Conservation (phyloP, 495 filamentous ascomycete genomes). For the Penicillium goetzii region DNA sequence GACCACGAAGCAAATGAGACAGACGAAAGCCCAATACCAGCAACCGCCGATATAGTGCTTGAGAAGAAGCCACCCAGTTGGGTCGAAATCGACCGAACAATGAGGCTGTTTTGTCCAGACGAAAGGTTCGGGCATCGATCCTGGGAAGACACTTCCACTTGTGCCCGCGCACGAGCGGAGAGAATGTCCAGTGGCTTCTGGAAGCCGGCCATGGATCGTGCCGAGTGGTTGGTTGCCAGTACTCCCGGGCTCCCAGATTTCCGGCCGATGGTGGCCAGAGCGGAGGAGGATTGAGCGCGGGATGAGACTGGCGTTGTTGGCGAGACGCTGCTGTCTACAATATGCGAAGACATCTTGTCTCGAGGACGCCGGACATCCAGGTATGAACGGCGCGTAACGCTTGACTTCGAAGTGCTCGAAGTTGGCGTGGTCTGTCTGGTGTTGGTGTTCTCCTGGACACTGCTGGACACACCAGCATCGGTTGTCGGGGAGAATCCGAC, state of each 20-base stretch:
- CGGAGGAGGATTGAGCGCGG: neutral
- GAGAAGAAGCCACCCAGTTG: conserved; percentile 13
- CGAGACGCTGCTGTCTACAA: neutral
- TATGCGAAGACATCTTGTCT: neutral
- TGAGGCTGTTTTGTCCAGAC: neutral
- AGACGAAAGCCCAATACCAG: conserved; percentile 15
- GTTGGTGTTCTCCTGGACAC: neutral
- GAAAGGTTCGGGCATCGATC: neutral
- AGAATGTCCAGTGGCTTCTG: neutral
- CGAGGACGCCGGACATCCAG: conserved; percentile 9
- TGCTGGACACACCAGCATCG: neutral
- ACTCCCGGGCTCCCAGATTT: neutral
- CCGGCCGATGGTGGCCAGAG: neutral
- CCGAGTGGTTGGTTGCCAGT: neutral
- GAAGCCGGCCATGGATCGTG: neutral
- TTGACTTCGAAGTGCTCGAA: neutral
- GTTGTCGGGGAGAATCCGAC: conserved; percentile 9
- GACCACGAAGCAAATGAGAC: conserved; percentile 8
- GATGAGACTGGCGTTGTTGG: neutral
- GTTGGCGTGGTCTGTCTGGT: neutral
- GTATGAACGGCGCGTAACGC: neutral
- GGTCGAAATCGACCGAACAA: conserved; percentile 8
- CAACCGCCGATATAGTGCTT: conserved; percentile 18
- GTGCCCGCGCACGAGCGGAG: neutral
- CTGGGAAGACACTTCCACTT: neutral